phyloP scores from a whole-genome alignment of 306 rosid species.

The Sindora glabra region DNA sequence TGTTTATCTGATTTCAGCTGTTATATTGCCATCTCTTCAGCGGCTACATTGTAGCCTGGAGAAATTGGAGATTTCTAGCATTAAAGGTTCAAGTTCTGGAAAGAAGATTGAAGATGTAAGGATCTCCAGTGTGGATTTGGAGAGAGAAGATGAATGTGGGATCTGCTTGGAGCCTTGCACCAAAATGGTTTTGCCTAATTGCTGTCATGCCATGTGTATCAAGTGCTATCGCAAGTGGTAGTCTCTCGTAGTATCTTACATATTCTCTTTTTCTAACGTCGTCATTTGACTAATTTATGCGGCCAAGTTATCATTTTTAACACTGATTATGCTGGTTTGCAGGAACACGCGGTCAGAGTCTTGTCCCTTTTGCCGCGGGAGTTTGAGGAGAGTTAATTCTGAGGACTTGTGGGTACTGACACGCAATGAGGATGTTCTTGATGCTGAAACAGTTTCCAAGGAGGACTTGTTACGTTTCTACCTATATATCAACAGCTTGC shows the following conservation, averaged over 20 bases:
- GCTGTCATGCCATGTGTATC: slow-evolving; percentile 96
- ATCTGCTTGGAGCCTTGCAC: slow-evolving; percentile 96
- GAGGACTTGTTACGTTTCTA: slow-evolving; percentile 79
- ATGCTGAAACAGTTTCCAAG: slow-evolving; percentile 67
- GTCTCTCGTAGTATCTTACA: not conserved
- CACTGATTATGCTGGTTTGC: slow-evolving; percentile 12
- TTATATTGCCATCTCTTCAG: slow-evolving; percentile 88
- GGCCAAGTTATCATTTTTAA: not conserved
- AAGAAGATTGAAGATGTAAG: slow-evolving; percentile 42
- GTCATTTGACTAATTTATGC: not conserved
- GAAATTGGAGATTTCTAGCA: slow-evolving; percentile 35
- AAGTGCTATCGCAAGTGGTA: slow-evolving; percentile 98
- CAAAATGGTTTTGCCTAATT: slow-evolving; percentile 87
- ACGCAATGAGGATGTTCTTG: slow-evolving; percentile 79
- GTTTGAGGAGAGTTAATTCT: slow-evolving; percentile 84
- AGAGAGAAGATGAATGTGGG: slow-evolving; percentile 95
- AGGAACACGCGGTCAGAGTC: slow-evolving; percentile 84
- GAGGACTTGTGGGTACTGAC: slow-evolving; percentile 97
- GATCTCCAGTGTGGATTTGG: slow-evolving; percentile 44
- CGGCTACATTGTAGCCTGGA: slow-evolving; percentile 72
- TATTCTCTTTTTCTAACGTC: not conserved
- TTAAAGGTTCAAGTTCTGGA: slow-evolving; percentile 29
- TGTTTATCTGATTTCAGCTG: slow-evolving; percentile 43
- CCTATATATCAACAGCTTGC: slow-evolving; percentile 79
- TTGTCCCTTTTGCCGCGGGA: slow-evolving; percentile 94